These are phyloP conservation scores for Lophium mytilinum DNA, from an alignment of 495 filamentous ascomycete genomes.

Conservation along the genomic window DNA sequence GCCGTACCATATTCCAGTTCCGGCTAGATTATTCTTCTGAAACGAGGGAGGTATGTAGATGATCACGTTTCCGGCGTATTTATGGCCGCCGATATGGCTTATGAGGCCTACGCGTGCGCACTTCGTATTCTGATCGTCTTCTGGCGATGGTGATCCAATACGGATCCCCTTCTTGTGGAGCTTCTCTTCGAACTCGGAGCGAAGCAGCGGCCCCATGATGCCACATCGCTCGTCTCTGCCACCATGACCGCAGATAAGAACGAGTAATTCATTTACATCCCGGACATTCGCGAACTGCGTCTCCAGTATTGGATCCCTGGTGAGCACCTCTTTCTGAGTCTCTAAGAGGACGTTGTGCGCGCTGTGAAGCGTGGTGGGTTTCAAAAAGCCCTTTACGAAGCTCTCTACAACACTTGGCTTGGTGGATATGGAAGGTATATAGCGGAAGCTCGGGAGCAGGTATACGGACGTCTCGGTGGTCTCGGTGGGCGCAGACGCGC, in stretches of 20 bases:
- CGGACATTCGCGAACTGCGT: constrained; percentile 36
- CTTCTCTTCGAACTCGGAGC: constrained; percentile 54
- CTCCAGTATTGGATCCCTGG: constrained; percentile 26
- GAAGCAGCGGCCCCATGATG: constrained; percentile 62
- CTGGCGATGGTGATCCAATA: constrained; percentile 4
- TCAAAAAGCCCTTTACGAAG: constrained; percentile 50
- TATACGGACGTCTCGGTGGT: constrained; percentile 49
- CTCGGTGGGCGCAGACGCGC: constrained; percentile 24
- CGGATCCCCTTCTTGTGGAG: constrained; percentile 34
- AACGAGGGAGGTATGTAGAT: constrained; percentile 66
- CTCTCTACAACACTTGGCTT: constrained; percentile 41
- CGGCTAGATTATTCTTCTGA: constrained; percentile 53
- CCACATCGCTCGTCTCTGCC: constrained; percentile 76
- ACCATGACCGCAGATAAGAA: constrained; percentile 81
- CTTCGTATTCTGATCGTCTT: background rate
- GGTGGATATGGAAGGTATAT: constrained; percentile 60
- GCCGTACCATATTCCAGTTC: constrained; percentile 90
- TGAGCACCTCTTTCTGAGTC: constrained; percentile 37
- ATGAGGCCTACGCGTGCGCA: constrained; percentile 59
- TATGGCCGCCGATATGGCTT: constrained; percentile 67
- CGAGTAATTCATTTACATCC: constrained; percentile 57
- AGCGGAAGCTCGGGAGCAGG: constrained; percentile 72
- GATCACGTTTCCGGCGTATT: constrained; percentile 85
- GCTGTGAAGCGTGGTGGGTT: constrained; percentile 51
- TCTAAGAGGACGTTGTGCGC: constrained; percentile 47